Evolutionary conservation across 73 alveolate species (phyloP), one percentile per base, ranked within the genome.

Genomic region (Paramecium biaurelia): DNA sequence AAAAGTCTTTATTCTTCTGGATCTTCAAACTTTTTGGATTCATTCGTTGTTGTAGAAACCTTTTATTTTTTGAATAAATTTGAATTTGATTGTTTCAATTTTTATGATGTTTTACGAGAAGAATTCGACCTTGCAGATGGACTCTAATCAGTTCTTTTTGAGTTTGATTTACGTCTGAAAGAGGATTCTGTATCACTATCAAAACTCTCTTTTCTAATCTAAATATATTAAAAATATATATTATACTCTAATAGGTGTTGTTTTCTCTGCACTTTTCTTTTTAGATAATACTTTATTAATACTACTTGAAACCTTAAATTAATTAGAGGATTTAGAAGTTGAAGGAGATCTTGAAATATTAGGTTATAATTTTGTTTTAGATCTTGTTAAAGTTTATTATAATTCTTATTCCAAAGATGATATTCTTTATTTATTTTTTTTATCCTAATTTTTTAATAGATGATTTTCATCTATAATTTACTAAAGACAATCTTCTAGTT

Each of bases 181-280:
- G 87, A 74, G n/a, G 87, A 74, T 37, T 74, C 87, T 5, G 57
- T 30, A 14, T 74, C 87, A 74, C 59, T 30, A 74, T 74, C 87
- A 10, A 74, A 30, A 14, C 59, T 30, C 30, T 35, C 37, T 34
- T 74, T 74, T 11, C 87, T 28, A 21, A 30, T 28, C 87, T 74
- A 74, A 32, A 30, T 14, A 34, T 10, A 4, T 74, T 4, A 74
- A 30, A 26, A 2, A 30, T 67, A n/a, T 9, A 32, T n/a, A 14
- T 74, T 14, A 32, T 74, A 74, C 87, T 38, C 87, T 74, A 2
- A 38, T 35, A 0, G 87, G 87, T 2, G 87, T 74, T 21, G 87
- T 74, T 74, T 74, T 74, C 23, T 74, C 34, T 35, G 68, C 26
- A 18, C 68, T 53, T 18, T 53, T 53, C 30, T 53, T 53, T 53